phyloP scores from a whole-genome alignment of 768 basidiomycete genomes.

The Termitomyces sp. region DNA sequence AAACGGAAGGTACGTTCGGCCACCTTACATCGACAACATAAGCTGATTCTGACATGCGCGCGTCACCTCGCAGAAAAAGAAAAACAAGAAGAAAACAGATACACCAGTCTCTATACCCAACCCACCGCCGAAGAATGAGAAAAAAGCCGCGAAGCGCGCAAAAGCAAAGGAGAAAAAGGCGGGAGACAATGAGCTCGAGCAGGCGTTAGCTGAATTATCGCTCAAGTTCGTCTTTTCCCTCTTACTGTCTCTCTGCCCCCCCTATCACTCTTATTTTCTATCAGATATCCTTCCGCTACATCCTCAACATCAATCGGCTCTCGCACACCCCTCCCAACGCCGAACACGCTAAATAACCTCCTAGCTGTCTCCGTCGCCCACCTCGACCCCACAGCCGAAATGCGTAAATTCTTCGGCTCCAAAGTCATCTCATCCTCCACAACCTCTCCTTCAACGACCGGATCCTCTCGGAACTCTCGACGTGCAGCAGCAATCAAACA shows the following conservation, averaged over 20 bases:
- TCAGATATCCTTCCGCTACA: constrained; percentile 50
- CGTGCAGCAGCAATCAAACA: constrained; percentile 22
- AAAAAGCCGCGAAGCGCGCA: constrained; percentile 58
- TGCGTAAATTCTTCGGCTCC: constrained; percentile 91
- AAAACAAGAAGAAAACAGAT: constrained; percentile 29
- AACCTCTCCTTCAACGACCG: constrained; percentile 22
- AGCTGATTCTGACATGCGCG: too few species aligned
- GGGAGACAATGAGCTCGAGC: constrained; percentile 74
- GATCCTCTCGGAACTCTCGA: constrained; percentile 23
- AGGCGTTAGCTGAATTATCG: constrained; percentile 79
- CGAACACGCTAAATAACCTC: constrained; percentile 36
- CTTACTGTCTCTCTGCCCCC: neutral
- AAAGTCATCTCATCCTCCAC: constrained; percentile 70
- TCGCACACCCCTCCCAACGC: constrained; percentile 17
- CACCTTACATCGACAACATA: neutral
- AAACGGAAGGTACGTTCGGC: constrained; percentile 29
- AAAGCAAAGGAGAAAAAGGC: constrained; percentile 62
- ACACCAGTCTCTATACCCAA: constrained; percentile 10
- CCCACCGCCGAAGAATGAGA: constrained; percentile 31
- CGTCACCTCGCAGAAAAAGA: constrained; percentile 18
- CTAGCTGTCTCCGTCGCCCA: constrained; percentile 75
- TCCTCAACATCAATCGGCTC: constrained; percentile 14
- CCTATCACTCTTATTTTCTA: neutral
- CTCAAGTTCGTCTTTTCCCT: constrained; percentile 46
- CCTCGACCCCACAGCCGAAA: constrained; percentile 85